A percentile compares a stretch with the other conserved stretches of the same genome.
Evolutionary conservation across 2,329 filamentous ascomycete genomes (phyloP).

Genomic region (Atkinsonella hypoxylon): DNA sequence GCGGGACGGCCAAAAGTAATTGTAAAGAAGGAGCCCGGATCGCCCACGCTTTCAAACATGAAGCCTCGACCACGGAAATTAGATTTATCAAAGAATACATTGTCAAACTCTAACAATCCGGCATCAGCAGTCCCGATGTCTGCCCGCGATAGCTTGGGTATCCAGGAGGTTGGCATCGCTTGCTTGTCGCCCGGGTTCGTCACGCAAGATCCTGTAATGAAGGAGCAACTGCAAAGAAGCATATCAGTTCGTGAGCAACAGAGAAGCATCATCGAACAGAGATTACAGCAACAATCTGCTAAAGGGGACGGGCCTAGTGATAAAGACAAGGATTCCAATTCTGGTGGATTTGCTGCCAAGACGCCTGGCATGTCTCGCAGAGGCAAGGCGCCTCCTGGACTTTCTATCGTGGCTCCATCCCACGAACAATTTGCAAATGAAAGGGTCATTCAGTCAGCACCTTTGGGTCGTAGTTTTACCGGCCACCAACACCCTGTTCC

Average conservation of each 20-base stretch:
- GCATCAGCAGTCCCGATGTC: slow-evolving; percentile 64
- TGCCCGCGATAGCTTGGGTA: slow-evolving; percentile 64
- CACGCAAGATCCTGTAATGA: slow-evolving; percentile 92
- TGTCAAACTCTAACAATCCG: slow-evolving; percentile 38
- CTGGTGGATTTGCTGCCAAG: slow-evolving; percentile 46
- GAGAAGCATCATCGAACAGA: slow-evolving; percentile 83
- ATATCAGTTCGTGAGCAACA: slow-evolving; percentile 90
- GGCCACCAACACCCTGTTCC: slow-evolving; percentile 72
- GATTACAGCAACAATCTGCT: slow-evolving; percentile 78
- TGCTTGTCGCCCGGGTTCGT: slow-evolving; percentile 93
- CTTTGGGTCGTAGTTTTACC: slow-evolving; percentile 89
- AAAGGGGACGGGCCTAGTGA: slow-evolving; percentile 54
- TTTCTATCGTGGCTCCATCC: slow-evolving; percentile 90
- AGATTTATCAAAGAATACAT: slow-evolving; percentile 57
- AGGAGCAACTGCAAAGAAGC: slow-evolving; percentile 88
- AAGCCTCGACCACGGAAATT: slow-evolving; percentile 55
- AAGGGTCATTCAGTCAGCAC: slow-evolving; percentile 91
- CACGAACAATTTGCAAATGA: slow-evolving; percentile 88
- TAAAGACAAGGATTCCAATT: slow-evolving; percentile 38
- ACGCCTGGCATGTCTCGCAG: slow-evolving; percentile 62
- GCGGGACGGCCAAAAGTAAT: slow-evolving; percentile 61
- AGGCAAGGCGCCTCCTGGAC: slow-evolving; percentile 72
- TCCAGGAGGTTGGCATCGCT: slow-evolving; percentile 87
- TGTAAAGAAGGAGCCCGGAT: slow-evolving; percentile 93
- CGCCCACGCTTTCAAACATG: slow-evolving; percentile 63